These are phyloP conservation scores for Viola odorata DNA, from an alignment of 345 rosid genomes.

Conservation along the genomic window DNA sequence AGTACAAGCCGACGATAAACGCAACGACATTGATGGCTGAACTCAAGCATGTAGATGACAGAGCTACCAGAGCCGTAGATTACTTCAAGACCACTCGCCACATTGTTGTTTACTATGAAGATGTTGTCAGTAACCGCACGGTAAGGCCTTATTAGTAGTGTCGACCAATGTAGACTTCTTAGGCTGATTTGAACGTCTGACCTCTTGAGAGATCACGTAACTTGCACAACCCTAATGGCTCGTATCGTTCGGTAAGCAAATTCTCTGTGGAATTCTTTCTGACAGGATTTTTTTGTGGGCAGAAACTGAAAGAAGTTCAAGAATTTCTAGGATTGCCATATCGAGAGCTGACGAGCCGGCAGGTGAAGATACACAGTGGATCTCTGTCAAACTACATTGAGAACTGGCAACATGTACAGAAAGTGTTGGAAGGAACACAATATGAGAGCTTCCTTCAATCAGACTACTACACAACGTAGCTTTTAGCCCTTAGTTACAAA, in stretches of 20 bases:
- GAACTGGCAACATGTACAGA: constrained; percentile 25
- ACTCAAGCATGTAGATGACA: constrained; percentile 25
- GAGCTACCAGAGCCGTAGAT: constrained; percentile 23
- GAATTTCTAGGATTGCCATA: constrained; percentile 30
- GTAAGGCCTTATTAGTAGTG: constrained; percentile 9
- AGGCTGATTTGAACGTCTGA: neutral
- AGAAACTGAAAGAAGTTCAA: constrained; percentile 33
- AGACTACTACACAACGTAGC: constrained; percentile 7
- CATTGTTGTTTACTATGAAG: constrained; percentile 34
- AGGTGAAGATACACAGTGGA: constrained; percentile 31
- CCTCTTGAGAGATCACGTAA: neutral
- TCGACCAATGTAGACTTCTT: too few species aligned
- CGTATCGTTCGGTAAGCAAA: neutral
- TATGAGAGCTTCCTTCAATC: constrained; percentile 24
- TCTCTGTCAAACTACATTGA: constrained; percentile 21
- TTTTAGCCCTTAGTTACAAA: too few species aligned
- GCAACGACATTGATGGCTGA: constrained; percentile 23
- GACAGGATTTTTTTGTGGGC: too few species aligned
- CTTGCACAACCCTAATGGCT: too few species aligned
- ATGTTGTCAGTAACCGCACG: constrained; percentile 24
- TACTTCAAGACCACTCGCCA: constrained; percentile 36
- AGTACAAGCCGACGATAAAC: constrained; percentile 33
- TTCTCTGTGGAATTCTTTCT: neutral
- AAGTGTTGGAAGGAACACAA: constrained; percentile 18
- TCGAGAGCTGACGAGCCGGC: constrained; percentile 30